Percentiles rank a stretch among this genome's conserved stretches.
Conservation (phyloP, 371 early-diverging fungal species). For the Mucor plumbeus region DNA sequence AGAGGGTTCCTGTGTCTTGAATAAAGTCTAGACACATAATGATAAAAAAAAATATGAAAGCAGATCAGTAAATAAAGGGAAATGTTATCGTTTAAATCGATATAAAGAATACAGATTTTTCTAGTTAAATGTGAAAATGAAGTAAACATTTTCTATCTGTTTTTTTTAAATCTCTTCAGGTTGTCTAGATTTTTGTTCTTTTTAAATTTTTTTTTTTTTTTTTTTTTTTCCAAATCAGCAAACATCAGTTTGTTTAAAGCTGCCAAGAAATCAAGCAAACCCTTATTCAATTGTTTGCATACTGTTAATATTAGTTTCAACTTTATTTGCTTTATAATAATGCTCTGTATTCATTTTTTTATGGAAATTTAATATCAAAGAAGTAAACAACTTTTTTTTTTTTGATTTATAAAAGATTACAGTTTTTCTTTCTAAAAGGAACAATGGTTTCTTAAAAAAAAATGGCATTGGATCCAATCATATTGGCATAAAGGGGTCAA, state of each 20-base stretch:
- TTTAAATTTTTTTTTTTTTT: neutral
- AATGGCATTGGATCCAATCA: neutral
- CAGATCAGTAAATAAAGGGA: neutral
- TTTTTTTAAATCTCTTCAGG: neutral
- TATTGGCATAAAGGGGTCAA: neutral
- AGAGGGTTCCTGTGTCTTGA: neutral
- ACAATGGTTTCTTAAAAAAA: neutral
- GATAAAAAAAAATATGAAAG: neutral
- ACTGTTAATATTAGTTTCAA: neutral
- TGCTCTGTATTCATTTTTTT: neutral
- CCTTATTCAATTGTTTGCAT: neutral
- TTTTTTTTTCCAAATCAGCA: neutral
- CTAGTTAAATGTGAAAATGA: no score
- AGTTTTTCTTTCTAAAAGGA: neutral
- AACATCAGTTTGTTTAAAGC: neutral
- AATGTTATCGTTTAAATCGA: no score
- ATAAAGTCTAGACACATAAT: neutral
- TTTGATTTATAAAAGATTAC: neutral
- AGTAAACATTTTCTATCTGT: no score
- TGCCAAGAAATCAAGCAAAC: neutral
- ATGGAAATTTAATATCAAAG: neutral
- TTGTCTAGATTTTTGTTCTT: constrained; percentile 5
- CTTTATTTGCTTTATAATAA: neutral
- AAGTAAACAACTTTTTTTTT: neutral
- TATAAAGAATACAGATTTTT: no score